Evolutionary conservation across 228 moss, liverwort and hornwort species (phyloP).

Genomic region (Sphagnum magellanicum): DNA sequence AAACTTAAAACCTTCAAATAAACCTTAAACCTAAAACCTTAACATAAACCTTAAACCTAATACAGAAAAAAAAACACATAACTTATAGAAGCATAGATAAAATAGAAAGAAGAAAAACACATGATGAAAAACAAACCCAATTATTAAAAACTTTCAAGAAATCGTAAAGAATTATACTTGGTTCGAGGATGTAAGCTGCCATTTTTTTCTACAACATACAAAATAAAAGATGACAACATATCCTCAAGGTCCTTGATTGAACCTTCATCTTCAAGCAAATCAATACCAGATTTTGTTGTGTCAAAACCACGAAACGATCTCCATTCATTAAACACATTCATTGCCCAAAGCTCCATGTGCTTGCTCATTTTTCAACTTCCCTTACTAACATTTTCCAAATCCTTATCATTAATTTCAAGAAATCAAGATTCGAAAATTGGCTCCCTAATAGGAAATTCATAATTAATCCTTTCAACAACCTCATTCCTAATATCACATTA

Average conservation of each 20-base stretch:
- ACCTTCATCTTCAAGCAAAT: not conserved
- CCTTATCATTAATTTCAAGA: not conserved
- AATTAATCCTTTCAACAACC: too few relatives aligned
- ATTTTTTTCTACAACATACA: not conserved
- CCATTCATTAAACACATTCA: not conserved
- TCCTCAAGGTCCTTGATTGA: not conserved
- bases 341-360: not conserved
- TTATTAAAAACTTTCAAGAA: not conserved
- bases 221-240: not conserved
- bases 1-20: too few relatives aligned
- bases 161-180: not conserved
- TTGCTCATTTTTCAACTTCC: not conserved
- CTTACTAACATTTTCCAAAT: not conserved
- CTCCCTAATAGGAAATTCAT: too few relatives aligned
- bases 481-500: too few relatives aligned
- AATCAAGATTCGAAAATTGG: not conserved
- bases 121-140: not conserved
- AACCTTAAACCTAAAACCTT: too few relatives aligned
- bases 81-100: too few relatives aligned
- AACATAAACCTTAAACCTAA: too few relatives aligned
- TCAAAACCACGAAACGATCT: not conserved
- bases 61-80: too few relatives aligned
- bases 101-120: not conserved
- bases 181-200: not conserved
- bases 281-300: not conserved